Percentiles rank a stretch among this genome's conserved stretches.
Conservation (phyloP, 345 rosid species). For the Mercurialis annua region DNA sequence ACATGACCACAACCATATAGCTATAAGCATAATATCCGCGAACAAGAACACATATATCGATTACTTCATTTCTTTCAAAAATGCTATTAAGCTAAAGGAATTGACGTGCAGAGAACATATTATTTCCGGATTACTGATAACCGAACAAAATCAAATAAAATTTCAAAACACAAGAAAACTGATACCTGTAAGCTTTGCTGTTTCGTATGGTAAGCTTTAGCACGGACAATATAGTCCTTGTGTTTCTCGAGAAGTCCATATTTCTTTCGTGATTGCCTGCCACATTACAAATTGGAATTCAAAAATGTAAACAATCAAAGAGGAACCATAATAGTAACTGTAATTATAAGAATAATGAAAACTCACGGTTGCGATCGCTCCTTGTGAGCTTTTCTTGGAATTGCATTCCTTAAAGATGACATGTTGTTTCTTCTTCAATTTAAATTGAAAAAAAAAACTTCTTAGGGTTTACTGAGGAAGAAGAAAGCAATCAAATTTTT, state of each 20-base stretch:
- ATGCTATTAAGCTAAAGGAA: too few relatives aligned
- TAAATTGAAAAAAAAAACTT: too few relatives aligned
- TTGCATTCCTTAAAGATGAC: slow-evolving; percentile 75
- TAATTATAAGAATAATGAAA: background rate
- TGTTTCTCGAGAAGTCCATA: slow-evolving; percentile 88
- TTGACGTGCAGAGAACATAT: too few relatives aligned
- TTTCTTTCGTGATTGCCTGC: slow-evolving; percentile 64
- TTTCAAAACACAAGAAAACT: background rate
- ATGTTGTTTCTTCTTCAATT: slow-evolving; percentile 24
- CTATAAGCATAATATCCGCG: background rate
- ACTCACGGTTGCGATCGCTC: slow-evolving; percentile 91
- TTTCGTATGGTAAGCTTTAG: slow-evolving; percentile 64
- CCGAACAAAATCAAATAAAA: background rate
- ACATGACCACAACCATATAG: background rate
- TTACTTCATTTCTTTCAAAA: too few relatives aligned
- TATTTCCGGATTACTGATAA: background rate
- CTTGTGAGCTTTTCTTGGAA: slow-evolving; percentile 68
- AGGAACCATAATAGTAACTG: background rate
- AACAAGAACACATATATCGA: background rate
- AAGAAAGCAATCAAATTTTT: background rate
- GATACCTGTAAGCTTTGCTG: slow-evolving; percentile 56
- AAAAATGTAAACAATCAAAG: background rate
- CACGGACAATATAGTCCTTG: slow-evolving; percentile 82
- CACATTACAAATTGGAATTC: background rate
- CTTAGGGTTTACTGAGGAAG: background rate